phyloP scores from a whole-genome alignment of 1,284 basidiomycete genomes.

The Coriolopsis trogii region DNA sequence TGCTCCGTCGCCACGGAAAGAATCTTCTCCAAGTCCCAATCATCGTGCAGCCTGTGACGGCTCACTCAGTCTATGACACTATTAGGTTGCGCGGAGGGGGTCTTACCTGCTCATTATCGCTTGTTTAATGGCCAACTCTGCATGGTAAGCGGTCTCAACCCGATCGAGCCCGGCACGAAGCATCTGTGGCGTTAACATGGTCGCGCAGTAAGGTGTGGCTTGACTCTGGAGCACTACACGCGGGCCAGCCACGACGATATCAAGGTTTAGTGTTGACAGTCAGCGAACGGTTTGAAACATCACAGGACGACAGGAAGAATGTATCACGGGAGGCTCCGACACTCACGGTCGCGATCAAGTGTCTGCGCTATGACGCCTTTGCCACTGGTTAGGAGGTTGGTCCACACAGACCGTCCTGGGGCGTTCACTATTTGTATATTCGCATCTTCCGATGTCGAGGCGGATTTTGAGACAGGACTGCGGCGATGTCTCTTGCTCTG shows the following conservation, averaged over 20 bases:
- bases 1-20: conserved; percentile 17
- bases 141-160: conserved; percentile 24
- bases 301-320: conserved; percentile 1
- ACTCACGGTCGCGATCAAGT: conserved; percentile 28
- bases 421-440: conserved; percentile 1
- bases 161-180: conserved; percentile 17
- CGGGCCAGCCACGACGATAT: conserved; percentile 1
- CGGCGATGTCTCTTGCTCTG: conserved; percentile 4
- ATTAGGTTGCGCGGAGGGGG: too few species aligned
- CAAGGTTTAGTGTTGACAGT: too few species aligned
- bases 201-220: conserved; percentile 22
- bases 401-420: conserved; percentile 16
- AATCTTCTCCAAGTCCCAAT: conserved; percentile 13
- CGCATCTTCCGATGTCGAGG: conserved; percentile 7
- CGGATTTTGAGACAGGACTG: conserved; percentile 2
- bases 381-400: conserved; percentile 16
- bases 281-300: conserved; percentile 7
- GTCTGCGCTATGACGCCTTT: conserved; percentile 23
- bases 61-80: too few species aligned
- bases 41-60: conserved; percentile 6
- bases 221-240: conserved; percentile 15
- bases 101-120: conserved; percentile 21
- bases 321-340: conserved; percentile 9
- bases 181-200: conserved; percentile 24
- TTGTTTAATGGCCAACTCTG: conserved; percentile 22